These are phyloP conservation scores for Skeletonema costatum DNA, from an alignment of 108 stramenopile genomes.

Conservation along the genomic window DNA sequence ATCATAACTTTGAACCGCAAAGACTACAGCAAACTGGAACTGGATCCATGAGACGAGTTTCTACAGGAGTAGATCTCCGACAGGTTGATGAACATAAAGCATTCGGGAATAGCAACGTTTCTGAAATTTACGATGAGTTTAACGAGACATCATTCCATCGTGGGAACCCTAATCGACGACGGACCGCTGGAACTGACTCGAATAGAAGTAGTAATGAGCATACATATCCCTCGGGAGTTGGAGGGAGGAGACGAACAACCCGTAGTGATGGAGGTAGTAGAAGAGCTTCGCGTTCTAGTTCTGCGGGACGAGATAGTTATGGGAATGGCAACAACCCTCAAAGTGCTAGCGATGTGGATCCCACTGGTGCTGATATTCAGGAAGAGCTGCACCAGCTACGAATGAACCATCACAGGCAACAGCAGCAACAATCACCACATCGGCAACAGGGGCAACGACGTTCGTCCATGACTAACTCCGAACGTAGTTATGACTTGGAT, in stretches of 20 bases:
- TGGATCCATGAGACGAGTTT: background rate
- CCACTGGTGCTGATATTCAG: background rate
- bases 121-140: background rate
- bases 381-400: background rate
- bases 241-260: background rate
- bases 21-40: background rate
- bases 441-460: background rate
- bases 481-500: background rate
- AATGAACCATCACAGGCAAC: background rate
- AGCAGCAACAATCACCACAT: background rate
- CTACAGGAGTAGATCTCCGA: background rate
- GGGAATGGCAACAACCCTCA: background rate
- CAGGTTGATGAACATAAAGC: background rate
- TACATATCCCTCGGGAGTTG: background rate
- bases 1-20: background rate
- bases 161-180: background rate
- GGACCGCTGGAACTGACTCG: background rate
- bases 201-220: background rate
- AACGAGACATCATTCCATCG: background rate
- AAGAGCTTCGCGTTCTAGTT: background rate
- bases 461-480: background rate
- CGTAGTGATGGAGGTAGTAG: background rate
- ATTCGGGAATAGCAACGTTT: background rate
- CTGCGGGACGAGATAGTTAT: background rate
- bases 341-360: background rate